Conservation (phyloP, 2,329 filamentous ascomycete genomes). For the Penicillium digitatum region DNA sequence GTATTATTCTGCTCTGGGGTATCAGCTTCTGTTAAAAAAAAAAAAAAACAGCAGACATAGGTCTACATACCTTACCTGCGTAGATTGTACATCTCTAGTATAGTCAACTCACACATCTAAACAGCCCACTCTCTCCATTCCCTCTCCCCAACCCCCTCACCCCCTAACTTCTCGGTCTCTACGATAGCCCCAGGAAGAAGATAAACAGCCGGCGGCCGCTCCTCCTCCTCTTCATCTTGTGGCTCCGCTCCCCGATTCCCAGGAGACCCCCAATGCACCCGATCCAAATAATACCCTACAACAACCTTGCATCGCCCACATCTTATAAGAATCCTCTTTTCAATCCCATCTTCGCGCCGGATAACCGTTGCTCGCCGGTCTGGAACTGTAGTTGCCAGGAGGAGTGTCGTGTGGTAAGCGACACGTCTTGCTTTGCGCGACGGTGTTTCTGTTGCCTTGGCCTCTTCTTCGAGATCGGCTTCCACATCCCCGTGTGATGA, state of each 20-base stretch:
- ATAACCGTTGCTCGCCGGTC: constrained; percentile 52
- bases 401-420: constrained; percentile 45
- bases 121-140: constrained; percentile 36
- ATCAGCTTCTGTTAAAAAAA: neutral
- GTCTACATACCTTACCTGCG: neutral
- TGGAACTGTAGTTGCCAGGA: constrained; percentile 48
- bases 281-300: constrained; percentile 61
- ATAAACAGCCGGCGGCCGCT: constrained; percentile 52
- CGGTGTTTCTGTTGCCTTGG: constrained; percentile 13
- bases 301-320: constrained; percentile 60
- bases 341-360: constrained; percentile 60
- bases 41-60: neutral
- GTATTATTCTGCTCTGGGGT: constrained; percentile 4
- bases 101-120: neutral
- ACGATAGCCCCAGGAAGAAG: constrained; percentile 58
- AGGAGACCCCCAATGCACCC: constrained; percentile 41
- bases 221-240: constrained; percentile 19
- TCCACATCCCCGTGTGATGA: constrained; percentile 18
- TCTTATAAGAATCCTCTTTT: constrained; percentile 58
- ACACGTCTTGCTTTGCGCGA: constrained; percentile 9
- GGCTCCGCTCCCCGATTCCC: constrained; percentile 10
- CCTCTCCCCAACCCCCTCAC: constrained; percentile 31
- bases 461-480: constrained; percentile 18
- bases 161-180: constrained; percentile 54
- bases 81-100: neutral